phyloP scores from a whole-genome alignment of 1,284 basidiomycete genomes.

The Ceratobasidium sp. region DNA sequence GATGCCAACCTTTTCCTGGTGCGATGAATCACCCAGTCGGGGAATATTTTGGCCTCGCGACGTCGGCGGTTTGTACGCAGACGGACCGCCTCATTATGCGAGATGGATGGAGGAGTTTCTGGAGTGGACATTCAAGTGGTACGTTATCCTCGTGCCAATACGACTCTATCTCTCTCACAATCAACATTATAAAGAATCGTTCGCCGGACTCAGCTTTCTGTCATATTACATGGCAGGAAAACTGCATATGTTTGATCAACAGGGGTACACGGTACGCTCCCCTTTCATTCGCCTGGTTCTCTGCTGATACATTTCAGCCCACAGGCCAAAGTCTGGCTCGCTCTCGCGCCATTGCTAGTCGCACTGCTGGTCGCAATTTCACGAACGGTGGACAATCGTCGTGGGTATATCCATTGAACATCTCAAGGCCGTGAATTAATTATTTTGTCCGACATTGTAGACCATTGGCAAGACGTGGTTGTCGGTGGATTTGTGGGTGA shows the following conservation, averaged over 20 bases:
- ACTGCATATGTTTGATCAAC: conserved; percentile 85
- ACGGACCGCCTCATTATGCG: conserved; percentile 63
- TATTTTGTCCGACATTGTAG: conserved; percentile 51
- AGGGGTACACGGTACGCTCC: conserved; percentile 64
- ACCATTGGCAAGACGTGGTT: conserved; percentile 89
- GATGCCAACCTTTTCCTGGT: conserved; percentile 78
- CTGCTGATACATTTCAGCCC: not conserved
- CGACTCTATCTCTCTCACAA: not conserved
- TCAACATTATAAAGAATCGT: conserved; percentile 67
- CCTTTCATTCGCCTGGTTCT: not conserved
- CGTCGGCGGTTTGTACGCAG: conserved; percentile 81
- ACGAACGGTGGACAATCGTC: conserved; percentile 87
- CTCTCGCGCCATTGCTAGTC: conserved; percentile 76
- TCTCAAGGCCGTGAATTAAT: not conserved
- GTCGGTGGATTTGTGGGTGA: conserved; percentile 80
- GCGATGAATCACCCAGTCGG: conserved; percentile 69
- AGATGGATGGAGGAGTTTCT: conserved; percentile 94
- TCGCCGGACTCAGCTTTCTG: conserved; percentile 91
- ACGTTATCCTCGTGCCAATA: conserved; percentile 49
- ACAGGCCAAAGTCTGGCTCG: conserved; percentile 81
- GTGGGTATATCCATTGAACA: conserved; percentile 55
- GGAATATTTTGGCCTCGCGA: conserved; percentile 64
- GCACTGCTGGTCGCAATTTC: conserved; percentile 89
- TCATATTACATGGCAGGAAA: conserved; percentile 91
- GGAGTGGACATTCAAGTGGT: conserved; percentile 90